phyloP scores from a whole-genome alignment of 1,284 basidiomycete genomes.

The Cutaneotrichosporon mucoides region DNA sequence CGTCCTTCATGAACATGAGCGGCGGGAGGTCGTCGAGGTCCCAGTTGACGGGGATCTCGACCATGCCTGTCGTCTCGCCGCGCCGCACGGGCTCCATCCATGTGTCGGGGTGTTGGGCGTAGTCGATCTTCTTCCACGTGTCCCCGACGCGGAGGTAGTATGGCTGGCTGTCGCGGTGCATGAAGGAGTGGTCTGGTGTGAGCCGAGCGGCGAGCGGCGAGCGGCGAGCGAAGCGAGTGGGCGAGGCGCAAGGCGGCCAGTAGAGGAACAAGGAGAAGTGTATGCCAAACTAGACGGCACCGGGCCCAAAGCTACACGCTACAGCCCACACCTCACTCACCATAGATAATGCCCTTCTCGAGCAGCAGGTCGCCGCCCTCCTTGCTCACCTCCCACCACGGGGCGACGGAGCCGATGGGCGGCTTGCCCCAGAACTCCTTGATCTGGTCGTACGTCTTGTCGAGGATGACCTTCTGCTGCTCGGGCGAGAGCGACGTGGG shows the following conservation, averaged over 20 bases:
- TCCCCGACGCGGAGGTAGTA: conserved; percentile 68
- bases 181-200: conserved; percentile 55
- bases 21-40: conserved; percentile 61
- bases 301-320: too few species aligned
- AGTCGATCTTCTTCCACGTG: conserved; percentile 70
- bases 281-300: too few species aligned
- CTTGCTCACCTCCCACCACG: conserved; percentile 74
- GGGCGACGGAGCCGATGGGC: conserved; percentile 65
- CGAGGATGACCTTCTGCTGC: conserved; percentile 68
- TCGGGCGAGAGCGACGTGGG: conserved; percentile 60
- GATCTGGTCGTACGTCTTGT: conserved; percentile 62
- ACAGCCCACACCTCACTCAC: conserved; percentile 38
- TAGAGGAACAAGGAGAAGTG: too few species aligned
- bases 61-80: conserved; percentile 64
- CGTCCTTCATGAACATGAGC: conserved; percentile 69
- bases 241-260: too few species aligned
- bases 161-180: conserved; percentile 58
- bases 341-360: conserved; percentile 72
- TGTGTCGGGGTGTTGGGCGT: conserved; percentile 56
- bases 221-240: too few species aligned
- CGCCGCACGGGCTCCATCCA: conserved; percentile 72
- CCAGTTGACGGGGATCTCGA: conserved; percentile 72
- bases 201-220: not conserved
- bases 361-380: conserved; percentile 66
- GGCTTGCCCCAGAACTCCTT: conserved; percentile 65